Evolutionary conservation across 768 basidiomycete species (phyloP), one percentile per base, ranked within the genome.

Genomic region (Lactarius psammicola): DNA sequence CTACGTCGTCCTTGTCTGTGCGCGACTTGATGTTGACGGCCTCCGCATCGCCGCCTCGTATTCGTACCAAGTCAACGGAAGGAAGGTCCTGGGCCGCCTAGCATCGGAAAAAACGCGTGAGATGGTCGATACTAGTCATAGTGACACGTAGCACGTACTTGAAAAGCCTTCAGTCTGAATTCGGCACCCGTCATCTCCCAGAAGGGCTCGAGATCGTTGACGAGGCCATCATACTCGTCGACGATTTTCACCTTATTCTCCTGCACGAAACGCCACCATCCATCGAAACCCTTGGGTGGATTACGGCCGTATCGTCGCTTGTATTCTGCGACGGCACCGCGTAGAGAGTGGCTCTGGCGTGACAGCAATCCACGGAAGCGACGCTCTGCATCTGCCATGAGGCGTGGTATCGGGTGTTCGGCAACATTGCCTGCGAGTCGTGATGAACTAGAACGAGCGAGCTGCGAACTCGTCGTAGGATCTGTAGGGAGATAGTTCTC

Each of bases 261-360:
- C 74, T 82, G 78, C 17, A 88, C 90, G 75, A 94, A 98, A 54
- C 76, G 73, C 84, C 87, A 96, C 96, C 96, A 98, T 33, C 82
- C 78, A 73, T 94, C 95, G 69, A 98, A 99, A 1, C 95, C 96
- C 51, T 82, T 85, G 0, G 97, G 96, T 5, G 97, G 97, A 40
- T 85, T 77, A 42, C 90, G 84, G 11, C 79, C 79, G 75, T 96
- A 95, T 64, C 95, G 81, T 63, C 82, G 78, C 69, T 79, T 85
- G 77, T 99, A 99, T 75, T 96, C 94, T 10, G 76, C 75, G 0
- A 93, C 92, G 0, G 96, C 96, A 31, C 85, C 84, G 46, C 79
- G 78, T 40, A 98, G 80, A 0, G 92, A 89, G 71, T 83, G 85
- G 75, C 92, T 94, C 78, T 98, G 97, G 58, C 80, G 79, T 2